Base-by-base conservation (phyloP, 2,329 filamentous ascomycete species). In the Alternaria incomplexa region DNA sequence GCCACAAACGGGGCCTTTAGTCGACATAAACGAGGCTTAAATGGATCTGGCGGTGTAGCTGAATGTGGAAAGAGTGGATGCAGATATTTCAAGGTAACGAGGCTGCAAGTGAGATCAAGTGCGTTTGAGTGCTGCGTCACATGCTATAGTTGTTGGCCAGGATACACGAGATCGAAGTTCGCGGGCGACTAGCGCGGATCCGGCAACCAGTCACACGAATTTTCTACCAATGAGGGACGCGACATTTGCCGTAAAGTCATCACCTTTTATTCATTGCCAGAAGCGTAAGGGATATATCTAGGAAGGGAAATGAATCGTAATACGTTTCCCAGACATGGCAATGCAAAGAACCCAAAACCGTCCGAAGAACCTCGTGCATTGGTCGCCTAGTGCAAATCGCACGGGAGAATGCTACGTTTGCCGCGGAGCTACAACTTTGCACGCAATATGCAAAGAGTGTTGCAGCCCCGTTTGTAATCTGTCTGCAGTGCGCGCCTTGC, bases 1-100 rank as follows among this genome's bases (percentile, higher is more conserved):
- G 52, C 85, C 85, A 71, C 87, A 89, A 53, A 74, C 63, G 8
- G 73, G 72, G 9, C 77, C 77, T 59, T 73, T 77, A 11, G 52
- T 70, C 50, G 61, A 44, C 56, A 58, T 59, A n/a, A 6, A 23
- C 5, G 28, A 54, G 22, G 44, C 26, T 7, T 54, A 13, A n/a
- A 20, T 23, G 6, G n/a, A 17, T 36, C 48, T 6, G 56, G 44
- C 20, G 20, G 23, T 28, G 32, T 11, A 32, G n/a, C n/a, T 11
- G 30, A 4, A 10, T 9, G 12, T 9, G 10, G 20, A 50, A 3
- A 36, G 15, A 13, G 28, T 51, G 8, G 12, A 36, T 26, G 23
- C n/a, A 53, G 26, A 9, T 23, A 40, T 5, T 44, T n/a, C n/a
- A 22, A 32, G 11, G 12, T 25, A 28, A 22, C 10, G n/a, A 59